phyloP scores from a whole-genome alignment of 2,329 filamentous ascomycete genomes.

The Arthrobotrys entomopaga region DNA sequence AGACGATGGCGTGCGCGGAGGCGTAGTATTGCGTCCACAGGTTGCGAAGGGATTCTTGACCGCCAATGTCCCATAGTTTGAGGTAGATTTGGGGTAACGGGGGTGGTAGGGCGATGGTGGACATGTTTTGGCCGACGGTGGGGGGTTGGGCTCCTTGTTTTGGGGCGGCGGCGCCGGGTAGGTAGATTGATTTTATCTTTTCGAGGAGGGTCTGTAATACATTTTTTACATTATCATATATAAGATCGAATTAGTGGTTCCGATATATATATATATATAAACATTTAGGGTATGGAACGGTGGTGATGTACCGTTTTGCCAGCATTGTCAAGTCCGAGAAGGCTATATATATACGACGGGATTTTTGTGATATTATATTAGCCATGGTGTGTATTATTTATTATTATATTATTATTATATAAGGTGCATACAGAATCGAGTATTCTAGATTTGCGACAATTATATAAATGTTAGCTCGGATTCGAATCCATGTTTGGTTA shows the following conservation, averaged over 20 bases:
- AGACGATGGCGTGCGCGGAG: slow-evolving; percentile 94
- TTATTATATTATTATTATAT: not conserved
- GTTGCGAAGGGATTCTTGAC: slow-evolving; percentile 85
- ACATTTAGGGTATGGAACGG: not conserved
- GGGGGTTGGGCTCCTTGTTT: slow-evolving; percentile 84
- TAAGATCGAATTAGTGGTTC: not conserved
- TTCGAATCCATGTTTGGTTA: slow-evolving; percentile 10
- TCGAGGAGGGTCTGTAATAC: slow-evolving; percentile 79
- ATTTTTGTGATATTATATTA: too few species aligned
- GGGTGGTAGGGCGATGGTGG: slow-evolving; percentile 76
- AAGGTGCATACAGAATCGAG: slow-evolving; percentile 74
- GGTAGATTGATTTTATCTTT: slow-evolving; percentile 90
- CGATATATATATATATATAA: not conserved
- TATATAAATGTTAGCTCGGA: slow-evolving; percentile 11
- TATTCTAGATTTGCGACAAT: slow-evolving; percentile 74
- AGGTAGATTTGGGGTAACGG: slow-evolving; percentile 84
- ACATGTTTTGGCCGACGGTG: slow-evolving; percentile 96
- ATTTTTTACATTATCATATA: not conserved
- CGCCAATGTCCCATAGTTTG: slow-evolving; percentile 98
- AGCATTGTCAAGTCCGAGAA: slow-evolving; percentile 96
- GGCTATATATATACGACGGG: too few species aligned
- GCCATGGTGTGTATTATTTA: slow-evolving; percentile 2
- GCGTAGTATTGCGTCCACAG: slow-evolving; percentile 97
- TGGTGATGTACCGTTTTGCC: slow-evolving; percentile 75
- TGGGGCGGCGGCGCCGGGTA: slow-evolving; percentile 68